Evolutionary conservation across 257 asterid genomes (phyloP).

Genomic region (Solanum clarkiae): DNA sequence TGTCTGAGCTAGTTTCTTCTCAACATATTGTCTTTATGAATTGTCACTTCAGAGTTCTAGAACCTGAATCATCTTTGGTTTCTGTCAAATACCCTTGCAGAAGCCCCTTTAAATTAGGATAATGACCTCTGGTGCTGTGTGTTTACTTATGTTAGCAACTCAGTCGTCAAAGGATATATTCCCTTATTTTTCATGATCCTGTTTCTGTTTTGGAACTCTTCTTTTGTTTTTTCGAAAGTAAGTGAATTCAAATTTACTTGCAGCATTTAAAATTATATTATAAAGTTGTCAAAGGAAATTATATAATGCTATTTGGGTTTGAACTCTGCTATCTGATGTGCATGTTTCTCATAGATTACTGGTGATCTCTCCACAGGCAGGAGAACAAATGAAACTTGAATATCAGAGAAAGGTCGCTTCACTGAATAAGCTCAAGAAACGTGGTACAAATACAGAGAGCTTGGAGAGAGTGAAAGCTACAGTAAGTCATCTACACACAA

Average conservation of each 20-base stretch:
- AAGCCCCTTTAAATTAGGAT: neutral
- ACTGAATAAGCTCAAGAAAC: conserved; percentile 75
- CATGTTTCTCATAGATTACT: neutral
- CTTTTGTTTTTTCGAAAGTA: neutral
- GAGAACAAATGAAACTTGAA: conserved; percentile 88
- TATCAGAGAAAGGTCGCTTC: conserved; percentile 72
- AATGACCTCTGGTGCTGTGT: neutral
- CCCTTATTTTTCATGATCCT: neutral
- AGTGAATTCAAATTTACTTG: neutral
- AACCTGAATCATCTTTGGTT: neutral
- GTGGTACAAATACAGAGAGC: conserved; percentile 58
- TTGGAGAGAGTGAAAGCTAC: conserved; percentile 90
- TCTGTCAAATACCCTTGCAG: neutral
- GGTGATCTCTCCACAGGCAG: conserved; percentile 49
- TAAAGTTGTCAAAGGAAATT: neutral
- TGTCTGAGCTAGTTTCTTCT: neutral
- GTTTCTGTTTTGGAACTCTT: neutral
- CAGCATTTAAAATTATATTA: neutral
- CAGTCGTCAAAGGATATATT: neutral
- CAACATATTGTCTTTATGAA: neutral
- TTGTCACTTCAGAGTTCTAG: neutral
- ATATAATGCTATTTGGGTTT: neutral
- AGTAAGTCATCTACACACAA: conserved; percentile 93
- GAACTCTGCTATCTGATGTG: neutral
- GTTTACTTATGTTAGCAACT: neutral